Percentiles rank a stretch among this genome's conserved stretches.
These are phyloP conservation scores for Flaveria robusta DNA, from an alignment of 129 eudicot genomes.

Conservation along the genomic window DNA sequence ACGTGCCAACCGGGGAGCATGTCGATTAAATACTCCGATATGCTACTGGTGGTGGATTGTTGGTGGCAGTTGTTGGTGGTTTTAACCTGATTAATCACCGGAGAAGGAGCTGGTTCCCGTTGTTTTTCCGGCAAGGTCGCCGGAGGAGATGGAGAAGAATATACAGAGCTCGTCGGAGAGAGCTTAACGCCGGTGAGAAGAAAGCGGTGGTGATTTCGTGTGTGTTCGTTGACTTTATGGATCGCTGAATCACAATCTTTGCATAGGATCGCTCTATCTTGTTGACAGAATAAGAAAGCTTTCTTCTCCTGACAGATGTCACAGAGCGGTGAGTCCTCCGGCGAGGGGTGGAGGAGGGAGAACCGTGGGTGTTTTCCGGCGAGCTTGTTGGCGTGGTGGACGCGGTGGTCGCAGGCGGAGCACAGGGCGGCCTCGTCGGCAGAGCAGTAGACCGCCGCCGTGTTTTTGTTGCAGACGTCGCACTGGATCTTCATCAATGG, in stretches of 20 bases:
- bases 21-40: constrained; percentile 39
- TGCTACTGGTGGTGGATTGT: no score
- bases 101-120: constrained; percentile 14
- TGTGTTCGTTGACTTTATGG: constrained; percentile 73
- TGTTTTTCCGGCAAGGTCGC: constrained; percentile 25
- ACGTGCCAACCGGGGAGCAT: constrained; percentile 93
- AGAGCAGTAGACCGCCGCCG: constrained; percentile 63
- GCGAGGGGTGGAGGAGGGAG: constrained; percentile 73
- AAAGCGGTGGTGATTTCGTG: constrained; percentile 59
- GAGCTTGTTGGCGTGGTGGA: constrained; percentile 94
- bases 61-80: neutral
- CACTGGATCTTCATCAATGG: constrained; percentile 82
- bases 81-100: constrained; percentile 21
- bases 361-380: constrained; percentile 92
- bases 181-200: constrained; percentile 76
- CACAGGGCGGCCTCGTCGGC: constrained; percentile 95
- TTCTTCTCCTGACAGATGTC: constrained; percentile 76
- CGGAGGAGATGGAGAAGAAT: constrained; percentile 36
- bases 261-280: constrained; percentile 74
- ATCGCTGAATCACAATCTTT: constrained; percentile 66
- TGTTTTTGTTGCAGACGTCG: constrained; percentile 71
- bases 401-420: constrained; percentile 75
- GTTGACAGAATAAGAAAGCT: constrained; percentile 76
- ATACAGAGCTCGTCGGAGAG: constrained; percentile 46
- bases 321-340: constrained; percentile 53